Evolutionary conservation across 2,329 filamentous ascomycete genomes (phyloP), one percentile per base, ranked within the genome.

Genomic region (Penicillium glabrum): DNA sequence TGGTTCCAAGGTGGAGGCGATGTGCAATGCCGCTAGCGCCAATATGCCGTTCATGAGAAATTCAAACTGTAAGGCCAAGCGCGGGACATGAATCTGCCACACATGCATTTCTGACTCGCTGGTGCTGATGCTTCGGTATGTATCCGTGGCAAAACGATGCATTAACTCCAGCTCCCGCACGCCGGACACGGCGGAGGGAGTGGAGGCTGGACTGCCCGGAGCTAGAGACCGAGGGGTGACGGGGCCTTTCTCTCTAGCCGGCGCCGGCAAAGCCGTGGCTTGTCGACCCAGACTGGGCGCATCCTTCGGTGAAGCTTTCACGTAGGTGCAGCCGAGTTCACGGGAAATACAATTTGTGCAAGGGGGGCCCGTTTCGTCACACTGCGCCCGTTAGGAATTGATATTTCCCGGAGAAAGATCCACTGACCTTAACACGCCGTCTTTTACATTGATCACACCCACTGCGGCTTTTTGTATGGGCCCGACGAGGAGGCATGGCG

Each of bases 71-170:
- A 78, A 60, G 6, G 74, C 76, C 47, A 75, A 67, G 1, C 69
- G 73, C n/a, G 76, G 76, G 21, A 78, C 66, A n/a, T 69, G 60
- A 11, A 73, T 68, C 55, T 76, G 73, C 75, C 76, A 79, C 9
- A 71, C 69, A 29, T 72, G 61, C 45, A 72, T 67, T 37, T 72
- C 69, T 0, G 67, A 61, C 2, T 65, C 52, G 13, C 68, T 60
- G n/a, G 68, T 72, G 49, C 66, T 72, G 14, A 81, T 72, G 37
- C 74, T 76, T 23, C 71, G 71, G 60, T 75, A 82, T 0, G 79
- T 82, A 19, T 72, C 73, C 0, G 77, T 80, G 1, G 79, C 76
- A 73, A 78, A 83, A 27, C 77, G 77, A 59, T 83, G 80, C 78
- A 83, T 81, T 45, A 83, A 64, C 57, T 82, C 80, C 9, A 83